Conservation (phyloP, 768 basidiomycete genomes). For the Cystobasidium onofrii region DNA sequence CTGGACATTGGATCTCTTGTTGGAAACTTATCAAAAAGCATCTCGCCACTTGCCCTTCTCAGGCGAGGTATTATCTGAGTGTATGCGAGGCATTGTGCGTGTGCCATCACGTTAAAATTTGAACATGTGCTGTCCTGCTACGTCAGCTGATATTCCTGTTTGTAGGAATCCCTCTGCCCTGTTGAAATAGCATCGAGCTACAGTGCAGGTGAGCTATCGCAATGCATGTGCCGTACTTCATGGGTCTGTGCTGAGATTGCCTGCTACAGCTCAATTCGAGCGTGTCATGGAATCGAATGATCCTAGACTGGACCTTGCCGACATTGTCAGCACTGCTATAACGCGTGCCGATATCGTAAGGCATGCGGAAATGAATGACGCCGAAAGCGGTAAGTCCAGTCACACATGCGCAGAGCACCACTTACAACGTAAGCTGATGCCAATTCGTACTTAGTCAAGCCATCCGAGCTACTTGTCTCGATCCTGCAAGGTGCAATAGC, state of each 20-base stretch:
- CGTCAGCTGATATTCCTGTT: background rate
- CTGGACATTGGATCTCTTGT: background rate
- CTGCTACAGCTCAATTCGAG: background rate
- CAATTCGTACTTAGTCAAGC: slow-evolving; percentile 50
- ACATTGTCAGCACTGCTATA: background rate
- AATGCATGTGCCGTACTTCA: background rate
- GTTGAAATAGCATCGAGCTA: background rate
- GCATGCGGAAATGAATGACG: slow-evolving; percentile 15
- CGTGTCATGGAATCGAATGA: background rate
- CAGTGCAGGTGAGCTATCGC: background rate
- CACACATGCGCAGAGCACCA: background rate
- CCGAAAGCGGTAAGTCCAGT: background rate
- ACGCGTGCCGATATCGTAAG: background rate
- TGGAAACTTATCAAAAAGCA: background rate
- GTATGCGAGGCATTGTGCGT: background rate
- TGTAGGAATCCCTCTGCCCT: background rate
- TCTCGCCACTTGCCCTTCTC: background rate
- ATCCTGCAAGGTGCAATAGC: slow-evolving; percentile 60
- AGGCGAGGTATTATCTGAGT: background rate
- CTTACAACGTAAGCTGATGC: no score
- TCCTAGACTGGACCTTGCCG: background rate
- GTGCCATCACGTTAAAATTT: background rate
- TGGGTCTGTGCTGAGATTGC: background rate
- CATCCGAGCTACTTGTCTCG: slow-evolving; percentile 53
- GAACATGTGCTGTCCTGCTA: background rate